Evolutionary conservation across 495 filamentous ascomycete genomes (phyloP).

Genomic region (Astrocystis sublimbata): DNA sequence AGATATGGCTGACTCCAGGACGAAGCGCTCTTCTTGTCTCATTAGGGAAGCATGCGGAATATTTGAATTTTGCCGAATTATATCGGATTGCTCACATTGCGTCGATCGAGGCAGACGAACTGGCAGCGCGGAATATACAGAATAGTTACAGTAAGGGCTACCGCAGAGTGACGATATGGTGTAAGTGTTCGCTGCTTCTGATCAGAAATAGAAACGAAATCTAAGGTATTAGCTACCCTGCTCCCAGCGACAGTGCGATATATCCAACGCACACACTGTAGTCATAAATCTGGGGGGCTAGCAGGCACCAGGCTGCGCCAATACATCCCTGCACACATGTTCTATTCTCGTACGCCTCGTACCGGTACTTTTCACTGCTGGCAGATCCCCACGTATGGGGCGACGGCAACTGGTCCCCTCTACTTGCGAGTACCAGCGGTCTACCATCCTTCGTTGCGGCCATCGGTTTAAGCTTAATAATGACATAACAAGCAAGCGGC

Average conservation of each 20-base stretch:
- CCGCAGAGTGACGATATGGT: neutral
- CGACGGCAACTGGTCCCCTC: neutral
- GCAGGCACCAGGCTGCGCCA: conserved; percentile 2
- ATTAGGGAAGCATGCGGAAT: too few species aligned
- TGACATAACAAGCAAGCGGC: neutral
- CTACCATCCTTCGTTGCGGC: conserved; percentile 2
- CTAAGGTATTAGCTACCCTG: neutral
- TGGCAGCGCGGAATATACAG: neutral
- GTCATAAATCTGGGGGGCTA: conserved; percentile 17
- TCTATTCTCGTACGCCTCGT: conserved; percentile 8
- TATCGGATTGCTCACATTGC: neutral
- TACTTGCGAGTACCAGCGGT: conserved; percentile 2
- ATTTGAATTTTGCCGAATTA: too few species aligned
- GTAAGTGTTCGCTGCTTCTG: neutral
- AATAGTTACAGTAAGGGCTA: neutral
- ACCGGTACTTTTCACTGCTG: neutral
- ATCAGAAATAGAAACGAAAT: neutral
- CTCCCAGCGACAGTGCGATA: neutral
- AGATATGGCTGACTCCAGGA: too few species aligned
- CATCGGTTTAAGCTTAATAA: conserved; percentile 14
- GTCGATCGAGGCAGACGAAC: neutral
- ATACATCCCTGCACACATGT: neutral
- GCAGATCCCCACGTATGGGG: neutral
- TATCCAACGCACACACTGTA: neutral
- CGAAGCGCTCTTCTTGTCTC: too few species aligned